These are phyloP conservation scores for Cyberlindnera saturnus DNA, from an alignment of 805 yeast genomes.

Conservation along the genomic window DNA sequence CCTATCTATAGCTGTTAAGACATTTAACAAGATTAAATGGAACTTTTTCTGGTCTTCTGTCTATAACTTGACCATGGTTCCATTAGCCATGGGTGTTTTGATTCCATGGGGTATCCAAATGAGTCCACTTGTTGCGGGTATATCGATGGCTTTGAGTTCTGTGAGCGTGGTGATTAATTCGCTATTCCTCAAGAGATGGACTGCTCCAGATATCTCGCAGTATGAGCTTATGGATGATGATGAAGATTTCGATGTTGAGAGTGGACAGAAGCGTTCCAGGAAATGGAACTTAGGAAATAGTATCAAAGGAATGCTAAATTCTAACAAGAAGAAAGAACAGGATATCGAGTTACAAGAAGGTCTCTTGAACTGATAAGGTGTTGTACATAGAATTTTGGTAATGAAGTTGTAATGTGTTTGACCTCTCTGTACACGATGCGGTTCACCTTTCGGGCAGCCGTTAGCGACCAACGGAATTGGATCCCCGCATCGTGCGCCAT, in stretches of 20 bases:
- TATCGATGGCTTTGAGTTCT: constrained; percentile 90
- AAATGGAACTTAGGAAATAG: constrained; percentile 14
- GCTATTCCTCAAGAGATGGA: constrained; percentile 64
- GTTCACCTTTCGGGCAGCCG: too few relatives aligned
- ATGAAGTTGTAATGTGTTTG: too few relatives aligned
- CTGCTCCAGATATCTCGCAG: constrained; percentile 22
- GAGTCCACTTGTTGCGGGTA: constrained; percentile 86
- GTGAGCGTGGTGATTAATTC: constrained; percentile 84
- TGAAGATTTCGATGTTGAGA: constrained; percentile 16
- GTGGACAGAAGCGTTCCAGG: constrained; percentile 2
- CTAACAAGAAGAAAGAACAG: constrained; percentile 1
- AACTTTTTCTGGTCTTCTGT: constrained; percentile 85
- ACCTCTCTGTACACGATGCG: too few relatives aligned
- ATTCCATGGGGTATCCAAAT: constrained; percentile 70
- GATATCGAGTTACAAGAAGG: constrained; percentile 20
- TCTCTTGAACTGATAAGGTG: constrained; percentile 1
- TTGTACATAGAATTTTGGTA: too few relatives aligned
- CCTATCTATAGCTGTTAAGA: constrained; percentile 59
- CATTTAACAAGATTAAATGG: constrained; percentile 67
- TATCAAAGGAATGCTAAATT: constrained; percentile 9
- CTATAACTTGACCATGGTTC: constrained; percentile 81
- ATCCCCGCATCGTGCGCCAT: too few relatives aligned
- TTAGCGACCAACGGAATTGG: too few relatives aligned
- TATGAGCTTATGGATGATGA: constrained; percentile 1
- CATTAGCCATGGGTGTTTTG: constrained; percentile 91